Evolutionary conservation across 2,329 filamentous ascomycete genomes (phyloP), one percentile per base, ranked within the genome.

Genomic region (Mycogone perniciosa): DNA sequence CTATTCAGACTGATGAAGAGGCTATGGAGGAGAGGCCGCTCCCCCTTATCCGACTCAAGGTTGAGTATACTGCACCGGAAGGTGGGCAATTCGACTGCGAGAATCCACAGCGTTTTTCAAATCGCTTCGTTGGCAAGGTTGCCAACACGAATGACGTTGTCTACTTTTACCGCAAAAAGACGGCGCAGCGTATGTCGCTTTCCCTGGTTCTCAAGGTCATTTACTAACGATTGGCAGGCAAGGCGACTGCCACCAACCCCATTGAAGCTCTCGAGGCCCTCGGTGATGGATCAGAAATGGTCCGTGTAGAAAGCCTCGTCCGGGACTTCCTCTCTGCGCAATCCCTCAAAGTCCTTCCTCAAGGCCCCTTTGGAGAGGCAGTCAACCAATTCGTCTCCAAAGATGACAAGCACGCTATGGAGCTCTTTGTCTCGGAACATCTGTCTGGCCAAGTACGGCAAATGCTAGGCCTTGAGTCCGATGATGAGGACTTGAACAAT

Each of bases 91-190:
- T 89, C 61, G 88, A 97, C 58, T 85, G 87, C 56, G 93, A 97
- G 66, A 99, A 99, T 54, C 91, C 93, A 0, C 93, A 97, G 65
- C 84, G 93, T 7, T 96, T 97, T 62, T 97, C 92, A 0, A 95
- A 95, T 64, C 81, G 90, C 3, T 99, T 97, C 59, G 79, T 86
- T 1, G 86, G 84, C n/a, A 88, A 83, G 62, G 92, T 99, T 1
- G 93, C 93, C 53, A 99, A 99, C 63, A 84, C 85, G 7, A 95
- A 91, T 59, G 93, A 99, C 60, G 89, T 99, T 0, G 84, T 99
- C 1, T 87, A 92, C 62, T 97, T 95, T 65, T 85, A 96, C 67
- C 82, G 89, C 50, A 96, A 92, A 70, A 97, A 96, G 70, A 80
- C 80, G n/a, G 69, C 67, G 2, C 62, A 64, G n/a, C 62, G 67